Base-by-base conservation (phyloP, 2,329 filamentous ascomycete genomes). In the Gaeumannomyces tritici region DNA sequence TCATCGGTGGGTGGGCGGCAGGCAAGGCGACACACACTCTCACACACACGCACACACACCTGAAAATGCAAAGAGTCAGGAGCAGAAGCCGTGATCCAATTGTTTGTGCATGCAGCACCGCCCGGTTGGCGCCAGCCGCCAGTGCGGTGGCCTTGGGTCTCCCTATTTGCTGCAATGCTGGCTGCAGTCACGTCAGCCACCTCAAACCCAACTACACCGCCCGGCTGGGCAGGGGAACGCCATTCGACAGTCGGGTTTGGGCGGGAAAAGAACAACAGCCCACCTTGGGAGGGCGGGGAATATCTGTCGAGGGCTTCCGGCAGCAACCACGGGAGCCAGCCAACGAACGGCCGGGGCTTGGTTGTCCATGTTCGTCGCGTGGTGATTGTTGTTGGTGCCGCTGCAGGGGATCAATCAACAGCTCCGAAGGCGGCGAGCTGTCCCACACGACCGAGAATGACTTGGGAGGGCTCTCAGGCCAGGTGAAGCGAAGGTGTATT, bases 81-180 rank as follows among this genome's bases (percentile, higher is more conserved):
- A 24, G 42, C 42, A 42, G 18, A 15, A 31, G 8, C 31, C 31
- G 35, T n/a, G 42, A 11, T 24, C 42, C 42, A 51, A 51, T 51
- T n/a, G 42, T 51, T 51, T 21, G 42, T 42, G 15, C 42, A 51
- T 51, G 42, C 42, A n/a, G 42, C 42, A 24, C 42, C 42, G 42
- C 21, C 21, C 21, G 42, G 42, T 51, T 51, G 42, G 11, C 21
- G 42, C 42, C 42, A 51, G 42, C 42, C 42, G 42, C 42, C 42
- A 47, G 4, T 47, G 42, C 42, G 42, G 21, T 47, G 42, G 18
- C 21, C 5, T n/a, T 51, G 21, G 42, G 18, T 7, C 18, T 51
- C 42, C 42, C 42, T 51, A 51, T 51, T 51, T 51, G 42, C 42
- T 51, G 42, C 28, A 68, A 58, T 65, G 63, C 69, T 66, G 63